Percentiles rank a stretch among this genome's conserved stretches.
phyloP scores from a whole-genome alignment of 2,329 filamentous ascomycete species.

The Aspergillus arachidicola region DNA sequence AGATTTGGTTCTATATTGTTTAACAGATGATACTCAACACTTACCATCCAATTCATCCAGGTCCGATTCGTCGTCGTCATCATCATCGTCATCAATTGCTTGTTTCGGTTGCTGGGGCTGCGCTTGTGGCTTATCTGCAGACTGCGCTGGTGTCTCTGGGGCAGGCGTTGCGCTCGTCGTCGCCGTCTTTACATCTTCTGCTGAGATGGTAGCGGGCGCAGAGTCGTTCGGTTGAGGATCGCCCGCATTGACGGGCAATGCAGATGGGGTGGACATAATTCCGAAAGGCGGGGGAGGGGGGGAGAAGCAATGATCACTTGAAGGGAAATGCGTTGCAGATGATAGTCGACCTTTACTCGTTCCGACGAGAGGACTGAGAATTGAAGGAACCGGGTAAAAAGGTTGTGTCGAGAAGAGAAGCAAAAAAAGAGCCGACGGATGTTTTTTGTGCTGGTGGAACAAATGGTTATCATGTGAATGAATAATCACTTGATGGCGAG shows the following conservation, averaged over 20 bases:
- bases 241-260: constrained; percentile 8
- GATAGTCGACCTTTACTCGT: background rate
- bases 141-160: background rate
- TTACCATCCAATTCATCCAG: constrained; percentile 91
- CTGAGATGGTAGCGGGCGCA: background rate
- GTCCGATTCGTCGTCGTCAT: constrained; percentile 78
- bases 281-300: constrained; percentile 3
- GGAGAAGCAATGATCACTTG: background rate
- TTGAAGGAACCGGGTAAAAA: background rate
- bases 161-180: background rate
- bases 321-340: background rate
- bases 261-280: constrained; percentile 18
- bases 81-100: constrained; percentile 26
- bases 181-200: background rate
- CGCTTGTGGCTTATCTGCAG: constrained; percentile 6
- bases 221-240: constrained; percentile 3
- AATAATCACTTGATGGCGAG: constrained; percentile 8
- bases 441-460: background rate
- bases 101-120: constrained; percentile 10
- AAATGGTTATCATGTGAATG: constrained; percentile 6
- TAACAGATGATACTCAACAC: background rate
- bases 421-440: background rate
- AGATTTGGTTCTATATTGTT: constrained; percentile 1
- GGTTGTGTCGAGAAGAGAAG: background rate
- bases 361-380: background rate